Base-by-base conservation (phyloP, 2,329 filamentous ascomycete species). In the Sordariomycetes sp. region DNA sequence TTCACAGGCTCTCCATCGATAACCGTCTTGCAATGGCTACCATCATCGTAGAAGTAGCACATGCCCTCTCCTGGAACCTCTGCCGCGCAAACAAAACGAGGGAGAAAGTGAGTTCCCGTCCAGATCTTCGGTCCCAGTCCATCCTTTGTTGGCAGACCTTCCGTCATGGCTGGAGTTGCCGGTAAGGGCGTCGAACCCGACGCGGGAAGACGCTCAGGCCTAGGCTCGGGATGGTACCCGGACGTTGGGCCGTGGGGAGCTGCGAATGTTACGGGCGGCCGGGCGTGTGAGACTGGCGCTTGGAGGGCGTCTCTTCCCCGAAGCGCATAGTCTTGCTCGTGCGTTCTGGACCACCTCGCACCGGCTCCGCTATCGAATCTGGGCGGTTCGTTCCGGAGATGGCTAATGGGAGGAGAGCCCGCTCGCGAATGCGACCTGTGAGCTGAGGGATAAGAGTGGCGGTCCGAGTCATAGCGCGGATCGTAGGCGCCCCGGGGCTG, bases 1-100 rank as follows among this genome's bases (percentile, higher is more conserved):
- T 96, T 96, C 56, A 96, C 90, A 0, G 79, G 79, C 68, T 96
- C 89, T 20, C 91, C 91, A 65, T 96, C 89, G 62, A 96, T 92
- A 32, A 88, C 77, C 43, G 88, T 89, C 65, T 88, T 90, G 74
- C 88, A 93, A 68, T 89, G 86, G 57, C 85, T 88, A 34, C 88
- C 89, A 67, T 95, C 90, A 62, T 93, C 89, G 68, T 94, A 94
- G 61, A 94, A 86, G 68, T 90, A 94, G 73, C 89, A 94, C 65
- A 88, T 70, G 2, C 89, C 90, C 70, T 94, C 88, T 10, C 89
- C 89, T 0, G 87, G 83, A 3, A 94, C 82, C 58, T 88, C 84
- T 28, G 79, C 79, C 51, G 82, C 78, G 54, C 79, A 76, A 28
- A 87, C 78, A 64, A 86, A 87, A 16, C 83, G 77, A n/a, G 84